Evolutionary conservation across 352 stramenopile genomes (phyloP).

Genomic region (Phytophthora tubulina): DNA sequence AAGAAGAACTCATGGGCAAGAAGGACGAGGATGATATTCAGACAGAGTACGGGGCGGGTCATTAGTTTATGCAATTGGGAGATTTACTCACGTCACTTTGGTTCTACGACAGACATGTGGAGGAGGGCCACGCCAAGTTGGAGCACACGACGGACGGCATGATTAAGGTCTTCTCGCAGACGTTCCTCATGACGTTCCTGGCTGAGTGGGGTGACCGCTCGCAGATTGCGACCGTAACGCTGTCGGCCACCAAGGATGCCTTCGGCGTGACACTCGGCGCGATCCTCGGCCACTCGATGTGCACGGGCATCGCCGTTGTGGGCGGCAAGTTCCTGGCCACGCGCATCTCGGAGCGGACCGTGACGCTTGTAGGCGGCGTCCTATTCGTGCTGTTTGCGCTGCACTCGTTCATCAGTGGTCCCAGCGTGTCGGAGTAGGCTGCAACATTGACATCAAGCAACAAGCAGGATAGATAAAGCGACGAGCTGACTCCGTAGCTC

Average conservation of each 20-base stretch:
- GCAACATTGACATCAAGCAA: conserved; percentile 15
- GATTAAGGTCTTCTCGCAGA: conserved; percentile 93
- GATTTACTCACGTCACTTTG: not conserved
- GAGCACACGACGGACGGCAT: conserved; percentile 60
- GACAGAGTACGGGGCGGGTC: conserved; percentile 51
- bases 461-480: conserved; percentile 42
- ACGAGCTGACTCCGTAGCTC: conserved; percentile 19
- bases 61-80: not conserved
- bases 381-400: conserved; percentile 98
- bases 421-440: conserved; percentile 43
- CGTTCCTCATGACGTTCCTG: conserved; percentile 98
- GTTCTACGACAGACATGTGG: conserved; percentile 29
- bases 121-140: conserved; percentile 39
- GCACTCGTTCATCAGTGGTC: conserved; percentile 95
- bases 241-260: conserved; percentile 96
- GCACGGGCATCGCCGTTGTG: conserved; percentile 97
- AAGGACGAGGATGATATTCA: conserved; percentile 67
- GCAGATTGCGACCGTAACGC: conserved; percentile 99
- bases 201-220: conserved; percentile 99
- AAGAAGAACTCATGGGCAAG: conserved; percentile 88
- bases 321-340: conserved; percentile 98
- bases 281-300: conserved; percentile 97
- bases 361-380: conserved; percentile 94
- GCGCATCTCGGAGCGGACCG: conserved; percentile 98
- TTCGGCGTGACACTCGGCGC: conserved; percentile 96